These are phyloP conservation scores for Ceratocystis huliohia DNA, from an alignment of 2,329 filamentous ascomycete genomes.

Conservation along the genomic window DNA sequence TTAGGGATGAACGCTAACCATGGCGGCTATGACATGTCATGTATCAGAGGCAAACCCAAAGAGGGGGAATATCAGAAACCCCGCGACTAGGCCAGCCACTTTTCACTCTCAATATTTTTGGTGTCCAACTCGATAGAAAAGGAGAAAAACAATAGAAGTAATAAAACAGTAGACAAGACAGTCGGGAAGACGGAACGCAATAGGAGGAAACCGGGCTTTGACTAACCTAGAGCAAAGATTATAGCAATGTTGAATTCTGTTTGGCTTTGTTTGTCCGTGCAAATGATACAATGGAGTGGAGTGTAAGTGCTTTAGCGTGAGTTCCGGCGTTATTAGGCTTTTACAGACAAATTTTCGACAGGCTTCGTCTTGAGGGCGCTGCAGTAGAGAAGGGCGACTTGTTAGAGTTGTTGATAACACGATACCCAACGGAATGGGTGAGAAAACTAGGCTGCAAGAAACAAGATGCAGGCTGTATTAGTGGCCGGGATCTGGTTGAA, in stretches of 20 bases:
- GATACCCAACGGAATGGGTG: too few relatives aligned
- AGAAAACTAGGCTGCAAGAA: too few relatives aligned
- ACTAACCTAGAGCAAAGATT: conserved; percentile 7
- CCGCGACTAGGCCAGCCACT: background rate
- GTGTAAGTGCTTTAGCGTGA: conserved; percentile 4
- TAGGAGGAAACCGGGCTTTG: background rate
- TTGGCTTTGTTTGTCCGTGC: conserved; percentile 1
- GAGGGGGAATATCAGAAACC: background rate
- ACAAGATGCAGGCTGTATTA: too few relatives aligned
- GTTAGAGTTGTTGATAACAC: background rate
- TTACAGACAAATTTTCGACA: background rate
- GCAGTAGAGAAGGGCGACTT: background rate
- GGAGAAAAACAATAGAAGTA: background rate
- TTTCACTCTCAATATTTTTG: too few relatives aligned
- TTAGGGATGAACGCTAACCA: background rate
- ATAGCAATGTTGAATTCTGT: background rate
- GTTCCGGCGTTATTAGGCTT: background rate
- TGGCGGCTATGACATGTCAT: background rate
- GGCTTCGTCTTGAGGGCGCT: background rate
- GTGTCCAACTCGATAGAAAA: background rate
- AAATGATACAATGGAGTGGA: background rate
- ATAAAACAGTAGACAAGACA: background rate
- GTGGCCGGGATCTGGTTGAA: too few relatives aligned
- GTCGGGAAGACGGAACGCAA: background rate
- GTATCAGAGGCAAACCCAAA: background rate